A percentile compares a stretch with the other conserved stretches of the same genome.
phyloP scores from a whole-genome alignment of 306 rosid species.

The Astragalus membranaceus region DNA sequence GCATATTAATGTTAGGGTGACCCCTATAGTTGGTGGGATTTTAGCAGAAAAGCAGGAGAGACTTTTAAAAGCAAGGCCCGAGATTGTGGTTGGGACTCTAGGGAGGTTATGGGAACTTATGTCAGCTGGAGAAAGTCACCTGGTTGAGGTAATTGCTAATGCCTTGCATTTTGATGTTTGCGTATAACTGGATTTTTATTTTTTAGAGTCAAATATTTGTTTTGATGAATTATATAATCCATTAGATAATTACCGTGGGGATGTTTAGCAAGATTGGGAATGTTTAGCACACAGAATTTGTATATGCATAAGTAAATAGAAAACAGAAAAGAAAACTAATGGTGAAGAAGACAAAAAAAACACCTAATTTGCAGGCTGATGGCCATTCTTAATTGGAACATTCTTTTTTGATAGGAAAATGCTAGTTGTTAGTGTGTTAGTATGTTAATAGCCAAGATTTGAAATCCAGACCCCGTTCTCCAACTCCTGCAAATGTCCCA shows the following conservation, averaged over 20 bases:
- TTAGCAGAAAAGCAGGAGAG: conserved; percentile 87
- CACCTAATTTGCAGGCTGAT: neutral
- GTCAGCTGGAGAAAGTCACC: conserved; percentile 82
- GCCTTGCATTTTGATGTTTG: neutral
- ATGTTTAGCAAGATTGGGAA: neutral
- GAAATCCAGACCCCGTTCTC: no score
- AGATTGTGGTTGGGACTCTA: conserved; percentile 91
- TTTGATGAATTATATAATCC: neutral
- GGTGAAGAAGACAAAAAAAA: neutral
- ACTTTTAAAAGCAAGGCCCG: conserved; percentile 70
- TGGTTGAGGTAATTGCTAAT: conserved; percentile 57
- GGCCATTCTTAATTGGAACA: neutral
- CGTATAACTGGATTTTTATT: conserved; percentile 1
- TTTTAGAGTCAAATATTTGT: neutral
- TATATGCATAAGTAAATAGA: neutral
- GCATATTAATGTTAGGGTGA: conserved; percentile 58
- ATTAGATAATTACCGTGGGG: neutral
- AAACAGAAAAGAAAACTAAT: neutral
- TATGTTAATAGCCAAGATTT: no score
- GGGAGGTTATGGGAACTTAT: conserved; percentile 97
- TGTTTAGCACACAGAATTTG: neutral
- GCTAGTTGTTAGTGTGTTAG: no score
- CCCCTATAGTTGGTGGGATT: conserved; percentile 93
- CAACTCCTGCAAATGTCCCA: no score
- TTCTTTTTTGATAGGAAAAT: no score